Evolutionary conservation across 805 yeast genomes (phyloP).

Genomic region (Groenewaldozyma salmanticensis): DNA sequence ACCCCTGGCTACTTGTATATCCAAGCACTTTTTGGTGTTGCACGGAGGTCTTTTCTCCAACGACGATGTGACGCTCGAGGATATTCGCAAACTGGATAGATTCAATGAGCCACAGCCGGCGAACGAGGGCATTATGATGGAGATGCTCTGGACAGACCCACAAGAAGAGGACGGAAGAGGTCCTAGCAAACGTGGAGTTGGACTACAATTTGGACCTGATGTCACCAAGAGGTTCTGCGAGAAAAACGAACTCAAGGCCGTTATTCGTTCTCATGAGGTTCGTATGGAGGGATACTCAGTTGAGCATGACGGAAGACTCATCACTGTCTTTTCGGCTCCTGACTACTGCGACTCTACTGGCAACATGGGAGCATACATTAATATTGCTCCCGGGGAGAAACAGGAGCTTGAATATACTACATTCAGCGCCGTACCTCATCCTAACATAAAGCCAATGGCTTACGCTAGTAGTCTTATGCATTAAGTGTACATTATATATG

Average conservation of each 20-base stretch:
- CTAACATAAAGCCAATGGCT: conserved; percentile 91
- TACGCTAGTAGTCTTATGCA: conserved; percentile 40
- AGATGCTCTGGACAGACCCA: conserved; percentile 95
- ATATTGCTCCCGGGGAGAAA: conserved; percentile 43
- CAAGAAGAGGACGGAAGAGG: conserved; percentile 69
- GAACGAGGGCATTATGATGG: conserved; percentile 89
- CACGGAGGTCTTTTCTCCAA: conserved; percentile 93
- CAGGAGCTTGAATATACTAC: conserved; percentile 45
- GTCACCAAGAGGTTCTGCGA: conserved; percentile 73
- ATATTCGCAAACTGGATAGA: conserved; percentile 62
- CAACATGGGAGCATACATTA: conserved; percentile 82
- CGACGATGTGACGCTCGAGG: conserved; percentile 60
- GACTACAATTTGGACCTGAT: conserved; percentile 95
- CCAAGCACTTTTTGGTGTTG: conserved; percentile 72
- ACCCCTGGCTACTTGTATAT: conserved; percentile 79
- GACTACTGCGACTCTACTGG: conserved; percentile 92
- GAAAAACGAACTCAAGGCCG: conserved; percentile 59
- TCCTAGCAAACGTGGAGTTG: conserved; percentile 89
- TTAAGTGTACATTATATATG: conserved; percentile 9
- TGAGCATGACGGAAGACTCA: conserved; percentile 77
- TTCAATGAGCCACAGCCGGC: conserved; percentile 72
- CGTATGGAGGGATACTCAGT: conserved; percentile 82
- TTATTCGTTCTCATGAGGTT: conserved; percentile 92
- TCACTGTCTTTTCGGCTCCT: conserved; percentile 97
- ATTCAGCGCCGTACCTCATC: conserved; percentile 81